Evolutionary conservation across 2,329 filamentous ascomycete species (phyloP).

Genomic region (Sporothrix brasiliensis): DNA sequence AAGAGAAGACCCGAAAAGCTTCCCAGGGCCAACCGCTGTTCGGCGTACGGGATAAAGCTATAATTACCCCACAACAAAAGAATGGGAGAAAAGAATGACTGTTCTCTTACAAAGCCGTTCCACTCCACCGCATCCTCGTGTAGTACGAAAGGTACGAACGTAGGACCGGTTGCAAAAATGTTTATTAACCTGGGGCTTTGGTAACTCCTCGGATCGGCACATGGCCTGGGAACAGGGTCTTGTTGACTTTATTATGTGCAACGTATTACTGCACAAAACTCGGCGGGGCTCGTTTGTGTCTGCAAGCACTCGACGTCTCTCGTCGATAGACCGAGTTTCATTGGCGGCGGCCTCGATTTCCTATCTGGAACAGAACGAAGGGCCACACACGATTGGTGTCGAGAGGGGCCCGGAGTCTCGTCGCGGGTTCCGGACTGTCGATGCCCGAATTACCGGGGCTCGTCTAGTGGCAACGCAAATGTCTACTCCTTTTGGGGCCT

Average conservation of each 20-base stretch:
- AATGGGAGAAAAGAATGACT: not conserved
- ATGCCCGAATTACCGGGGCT: slow-evolving; percentile 6
- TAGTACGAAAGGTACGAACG: too few species aligned
- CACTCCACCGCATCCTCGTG: not conserved
- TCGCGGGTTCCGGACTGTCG: slow-evolving; percentile 3
- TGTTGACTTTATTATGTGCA: too few species aligned
- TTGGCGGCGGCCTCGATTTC: slow-evolving; percentile 2
- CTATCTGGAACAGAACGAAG: not conserved
- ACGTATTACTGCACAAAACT: too few species aligned
- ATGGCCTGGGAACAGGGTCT: too few species aligned
- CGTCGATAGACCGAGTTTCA: too few species aligned
- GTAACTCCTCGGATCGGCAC: too few species aligned
- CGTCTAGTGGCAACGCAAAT: not conserved
- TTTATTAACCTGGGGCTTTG: too few species aligned
- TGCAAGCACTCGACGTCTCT: too few species aligned
- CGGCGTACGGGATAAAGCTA: slow-evolving; percentile 13
- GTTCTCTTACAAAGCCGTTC: not conserved
- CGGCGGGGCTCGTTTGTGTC: too few species aligned
- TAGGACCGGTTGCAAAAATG: too few species aligned
- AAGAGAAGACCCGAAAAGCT: not conserved
- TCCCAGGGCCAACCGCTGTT: slow-evolving; percentile 17
- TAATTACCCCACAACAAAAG: not conserved
- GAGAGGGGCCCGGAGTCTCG: not conserved
- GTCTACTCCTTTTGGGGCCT: not conserved
- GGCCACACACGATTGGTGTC: not conserved